These are phyloP conservation scores for Pseudonitzschia delicatissima DNA, from an alignment of 108 stramenopile genomes.

Conservation along the genomic window DNA sequence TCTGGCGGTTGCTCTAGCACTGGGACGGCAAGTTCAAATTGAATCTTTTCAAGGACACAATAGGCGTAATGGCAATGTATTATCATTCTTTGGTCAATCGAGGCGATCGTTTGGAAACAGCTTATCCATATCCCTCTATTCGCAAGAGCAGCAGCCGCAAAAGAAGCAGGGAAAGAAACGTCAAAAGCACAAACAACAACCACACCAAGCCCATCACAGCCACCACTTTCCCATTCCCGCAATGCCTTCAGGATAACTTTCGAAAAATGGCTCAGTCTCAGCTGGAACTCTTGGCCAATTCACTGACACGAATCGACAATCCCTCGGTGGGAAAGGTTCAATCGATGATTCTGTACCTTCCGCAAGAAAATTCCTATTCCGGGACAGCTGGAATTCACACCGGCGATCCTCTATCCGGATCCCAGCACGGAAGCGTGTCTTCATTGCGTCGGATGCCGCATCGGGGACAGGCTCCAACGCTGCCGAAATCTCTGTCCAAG, in stretches of 20 bases:
- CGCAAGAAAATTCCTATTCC: slow-evolving; percentile 71
- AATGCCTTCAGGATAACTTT: slow-evolving; percentile 72
- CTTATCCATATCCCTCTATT: background rate
- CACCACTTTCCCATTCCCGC: slow-evolving; percentile 53
- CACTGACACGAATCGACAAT: slow-evolving; percentile 34
- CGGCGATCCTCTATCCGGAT: slow-evolving; percentile 67
- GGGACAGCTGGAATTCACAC: slow-evolving; percentile 84
- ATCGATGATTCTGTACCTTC: slow-evolving; percentile 78
- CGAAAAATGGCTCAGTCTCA: slow-evolving; percentile 71
- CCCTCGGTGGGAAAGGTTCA: slow-evolving; percentile 50
- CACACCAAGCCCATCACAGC: no score
- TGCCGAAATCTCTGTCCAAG: slow-evolving; percentile 48
- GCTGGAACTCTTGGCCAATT: slow-evolving; percentile 72
- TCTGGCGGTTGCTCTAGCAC: background rate
- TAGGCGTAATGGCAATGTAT: background rate
- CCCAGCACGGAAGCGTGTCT: slow-evolving; percentile 69
- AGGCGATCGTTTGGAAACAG: no score
- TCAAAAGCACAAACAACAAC: background rate
- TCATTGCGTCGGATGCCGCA: slow-evolving; percentile 66
- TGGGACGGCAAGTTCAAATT: background rate
- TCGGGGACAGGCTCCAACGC: slow-evolving; percentile 48
- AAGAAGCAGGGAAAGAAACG: background rate
- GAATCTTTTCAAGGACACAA: slow-evolving; percentile 1
- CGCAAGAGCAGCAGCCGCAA: background rate
- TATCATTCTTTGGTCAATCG: no score